Percentiles rank a stretch among this genome's conserved stretches.
These are phyloP conservation scores for Powellomyces hirtus DNA, from an alignment of 192 early-diverging fungal species.

Conservation along the genomic window DNA sequence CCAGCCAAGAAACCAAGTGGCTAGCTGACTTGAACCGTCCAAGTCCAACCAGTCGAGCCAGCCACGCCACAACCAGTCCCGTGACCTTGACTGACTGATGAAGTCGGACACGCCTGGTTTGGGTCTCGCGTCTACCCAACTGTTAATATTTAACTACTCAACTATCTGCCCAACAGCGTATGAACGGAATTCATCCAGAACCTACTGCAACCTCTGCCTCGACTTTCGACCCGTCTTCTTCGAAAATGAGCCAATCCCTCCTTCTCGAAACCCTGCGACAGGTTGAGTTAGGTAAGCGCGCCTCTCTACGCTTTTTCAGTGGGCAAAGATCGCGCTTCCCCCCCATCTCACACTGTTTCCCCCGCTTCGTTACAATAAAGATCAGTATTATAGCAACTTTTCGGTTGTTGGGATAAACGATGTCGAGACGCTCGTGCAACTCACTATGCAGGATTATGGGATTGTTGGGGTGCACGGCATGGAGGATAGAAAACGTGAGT, in stretches of 20 bases:
- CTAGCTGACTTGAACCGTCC: too few relatives aligned
- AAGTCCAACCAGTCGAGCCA: too few relatives aligned
- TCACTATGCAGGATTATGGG: conserved; percentile 69
- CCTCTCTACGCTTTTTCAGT: background rate
- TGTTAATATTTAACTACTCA: too few relatives aligned
- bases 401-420: conserved; percentile 45
- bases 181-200: too few relatives aligned
- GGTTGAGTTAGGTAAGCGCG: conserved; percentile 10
- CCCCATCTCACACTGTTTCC: background rate
- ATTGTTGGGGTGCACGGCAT: conserved; percentile 51
- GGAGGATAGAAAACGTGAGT: conserved; percentile 53
- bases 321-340: background rate
- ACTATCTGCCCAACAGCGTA: too few relatives aligned
- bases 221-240: too few relatives aligned
- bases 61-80: too few relatives aligned
- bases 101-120: too few relatives aligned
- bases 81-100: too few relatives aligned
- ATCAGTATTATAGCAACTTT: conserved; percentile 57
- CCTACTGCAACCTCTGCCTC: too few relatives aligned
- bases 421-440: conserved; percentile 62
- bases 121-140: too few relatives aligned
- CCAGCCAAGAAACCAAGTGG: too few relatives aligned
- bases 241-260: background rate
- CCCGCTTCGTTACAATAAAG: background rate
- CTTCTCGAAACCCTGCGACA: conserved; percentile 4